These are phyloP conservation scores for Trichoderma asperelloides DNA, from an alignment of 495 filamentous ascomycete genomes.

Conservation along the genomic window DNA sequence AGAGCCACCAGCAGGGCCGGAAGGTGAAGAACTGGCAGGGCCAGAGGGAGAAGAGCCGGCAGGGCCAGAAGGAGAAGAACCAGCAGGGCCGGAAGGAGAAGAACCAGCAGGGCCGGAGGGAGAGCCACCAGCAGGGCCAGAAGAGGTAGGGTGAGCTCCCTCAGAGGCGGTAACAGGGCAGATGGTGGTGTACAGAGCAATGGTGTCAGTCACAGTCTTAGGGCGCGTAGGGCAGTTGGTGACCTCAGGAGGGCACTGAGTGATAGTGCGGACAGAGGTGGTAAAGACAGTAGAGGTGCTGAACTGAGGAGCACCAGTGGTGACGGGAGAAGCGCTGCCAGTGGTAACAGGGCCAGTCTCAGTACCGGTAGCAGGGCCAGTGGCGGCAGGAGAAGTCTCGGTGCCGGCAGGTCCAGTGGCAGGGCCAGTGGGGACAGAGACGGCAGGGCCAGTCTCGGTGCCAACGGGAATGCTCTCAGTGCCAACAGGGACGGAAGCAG, in stretches of 20 bases:
- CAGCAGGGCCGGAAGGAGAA: background rate
- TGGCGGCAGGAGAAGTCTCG: background rate
- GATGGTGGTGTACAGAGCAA: conserved; percentile 24
- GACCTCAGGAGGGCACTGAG: conserved; percentile 23
- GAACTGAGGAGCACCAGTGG: conserved; percentile 12
- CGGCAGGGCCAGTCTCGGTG: background rate
- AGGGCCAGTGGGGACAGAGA: background rate
- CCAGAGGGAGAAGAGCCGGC: background rate
- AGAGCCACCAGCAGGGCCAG: background rate
- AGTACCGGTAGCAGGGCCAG: background rate
- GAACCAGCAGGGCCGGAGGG: background rate
- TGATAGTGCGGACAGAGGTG: conserved; percentile 27
- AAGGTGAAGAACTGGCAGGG: no score
- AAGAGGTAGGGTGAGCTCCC: conserved; percentile 8
- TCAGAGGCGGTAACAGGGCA: conserved; percentile 20
- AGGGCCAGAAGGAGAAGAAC: conserved; percentile 7
- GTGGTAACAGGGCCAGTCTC: background rate
- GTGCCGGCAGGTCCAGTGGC: background rate
- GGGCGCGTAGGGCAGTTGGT: conserved; percentile 21
- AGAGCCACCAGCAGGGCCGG: no score
- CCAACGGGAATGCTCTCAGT: background rate
- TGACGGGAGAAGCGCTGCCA: background rate
- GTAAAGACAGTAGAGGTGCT: conserved; percentile 31
- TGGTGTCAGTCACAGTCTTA: conserved; percentile 20
- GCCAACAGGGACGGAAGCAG: background rate